Percentiles rank a stretch among this genome's conserved stretches.
Conservation (phyloP, 768 basidiomycete species). For the Boletus edulis region DNA sequence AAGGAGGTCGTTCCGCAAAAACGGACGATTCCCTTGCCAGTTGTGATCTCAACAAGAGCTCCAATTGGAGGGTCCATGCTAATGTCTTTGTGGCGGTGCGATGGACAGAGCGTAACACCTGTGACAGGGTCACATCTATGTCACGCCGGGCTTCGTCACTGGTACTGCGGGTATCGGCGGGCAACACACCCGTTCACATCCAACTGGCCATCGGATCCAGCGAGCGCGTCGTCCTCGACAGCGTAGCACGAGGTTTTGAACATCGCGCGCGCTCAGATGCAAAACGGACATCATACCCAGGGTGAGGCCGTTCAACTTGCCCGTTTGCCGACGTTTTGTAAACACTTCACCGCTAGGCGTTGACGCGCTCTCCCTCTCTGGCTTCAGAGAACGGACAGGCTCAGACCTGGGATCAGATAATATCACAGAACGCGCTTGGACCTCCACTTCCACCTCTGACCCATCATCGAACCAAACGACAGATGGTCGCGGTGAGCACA, state of each 20-base stretch:
- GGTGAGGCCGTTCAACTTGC: conserved; percentile 15
- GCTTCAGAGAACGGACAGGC: conserved; percentile 13
- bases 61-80: conserved; percentile 51
- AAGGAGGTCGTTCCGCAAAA: conserved; percentile 86
- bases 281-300: conserved; percentile 28
- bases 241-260: not conserved
- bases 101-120: not conserved
- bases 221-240: conserved; percentile 1
- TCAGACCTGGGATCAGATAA: conserved; percentile 48
- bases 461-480: conserved; percentile 42
- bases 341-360: conserved; percentile 14
- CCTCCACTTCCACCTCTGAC: conserved; percentile 48
- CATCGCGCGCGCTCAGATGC: conserved; percentile 16
- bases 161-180: conserved; percentile 8
- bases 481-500: conserved; percentile 27
- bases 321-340: not conserved
- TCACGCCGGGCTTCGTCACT: conserved; percentile 12
- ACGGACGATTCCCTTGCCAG: conserved; percentile 81
- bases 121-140: conserved; percentile 10
- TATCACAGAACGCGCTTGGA: conserved; percentile 51
- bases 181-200: not conserved
- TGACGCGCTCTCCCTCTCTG: conserved; percentile 13
- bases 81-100: conserved; percentile 16
- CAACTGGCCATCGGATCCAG: not conserved
- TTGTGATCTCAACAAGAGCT: conserved; percentile 74